Base-by-base conservation (phyloP, 805 yeast species). In the Hanseniaspora taiwanica region DNA sequence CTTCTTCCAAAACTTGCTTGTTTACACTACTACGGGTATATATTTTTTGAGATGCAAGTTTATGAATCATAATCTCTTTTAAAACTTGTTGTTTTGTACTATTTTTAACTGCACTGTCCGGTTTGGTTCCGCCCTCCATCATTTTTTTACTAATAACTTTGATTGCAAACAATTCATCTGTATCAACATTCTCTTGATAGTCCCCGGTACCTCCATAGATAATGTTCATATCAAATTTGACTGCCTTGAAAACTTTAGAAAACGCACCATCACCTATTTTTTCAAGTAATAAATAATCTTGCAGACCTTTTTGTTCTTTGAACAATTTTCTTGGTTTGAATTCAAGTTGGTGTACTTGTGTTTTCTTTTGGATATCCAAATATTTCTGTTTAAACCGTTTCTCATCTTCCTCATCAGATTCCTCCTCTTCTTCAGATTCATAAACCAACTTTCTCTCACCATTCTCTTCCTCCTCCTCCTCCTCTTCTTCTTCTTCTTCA, bases 201-300 rank as follows among this genome's bases (percentile, higher is more conserved):
- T 45, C 46, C n/a, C 44, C 38, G 16, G 32, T 20, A 31, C 34
- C 36, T 4, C 33, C 17, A 6, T 49, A 48, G 16, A 40, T 37
- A 13, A 40, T 40, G 18, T 48, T 40, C 24, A 35, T 40, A 8
- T 38, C 36, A 18, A 25, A 41, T 20, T 56, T 64, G n/a, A 51
- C 38, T 20, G 84, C 87, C 40, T 72, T 72, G 58, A 75, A 78
- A 14, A 82, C 93, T 23, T 74, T 69, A 3, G 87, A 79, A 48
- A 82, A 82, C 0, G 93, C 87, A 20, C 93, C 93, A 56, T 82
- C 91, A 7, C 93, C 93, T 46, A 82, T 69, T 51, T 69, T 68
- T 35, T 64, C 64, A 3, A 66, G 40, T 21, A 74, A 50, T 39
- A 55, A 56, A 48, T 69, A 74, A 3, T 49, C 56, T 14, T 31